Evolutionary conservation across 768 basidiomycete species (phyloP).

Genomic region (Cystobasidium onofrii): DNA sequence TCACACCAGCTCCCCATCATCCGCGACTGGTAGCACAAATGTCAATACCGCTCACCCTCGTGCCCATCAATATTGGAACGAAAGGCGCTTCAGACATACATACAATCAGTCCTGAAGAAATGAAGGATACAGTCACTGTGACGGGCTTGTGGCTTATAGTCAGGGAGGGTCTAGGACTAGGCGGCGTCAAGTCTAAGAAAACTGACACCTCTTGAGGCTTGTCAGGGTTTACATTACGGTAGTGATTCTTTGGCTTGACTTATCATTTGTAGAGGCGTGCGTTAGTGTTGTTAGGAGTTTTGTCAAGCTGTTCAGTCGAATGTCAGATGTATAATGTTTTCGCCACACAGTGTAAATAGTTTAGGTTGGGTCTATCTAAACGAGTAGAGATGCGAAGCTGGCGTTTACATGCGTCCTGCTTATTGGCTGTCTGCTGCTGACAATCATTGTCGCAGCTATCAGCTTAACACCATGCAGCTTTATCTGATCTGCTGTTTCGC

Average conservation of each 20-base stretch:
- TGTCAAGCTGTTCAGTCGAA: too few relatives aligned
- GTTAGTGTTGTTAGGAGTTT: too few relatives aligned
- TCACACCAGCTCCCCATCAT: constrained; percentile 88
- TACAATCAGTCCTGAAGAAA: constrained; percentile 24
- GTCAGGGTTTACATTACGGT: background rate
- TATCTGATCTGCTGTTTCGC: too few relatives aligned
- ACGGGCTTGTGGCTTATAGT: constrained; percentile 33
- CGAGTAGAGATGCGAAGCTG: too few relatives aligned
- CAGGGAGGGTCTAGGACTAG: constrained; percentile 16
- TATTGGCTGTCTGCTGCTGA: too few relatives aligned
- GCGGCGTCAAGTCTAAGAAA: constrained; percentile 13
- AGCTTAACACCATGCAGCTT: too few relatives aligned
- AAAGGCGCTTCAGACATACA: background rate
- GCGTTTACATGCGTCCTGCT: too few relatives aligned
- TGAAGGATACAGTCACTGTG: constrained; percentile 32
- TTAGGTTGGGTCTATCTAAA: too few relatives aligned
- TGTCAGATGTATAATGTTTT: too few relatives aligned
- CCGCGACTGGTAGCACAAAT: constrained; percentile 87
- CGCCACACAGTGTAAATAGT: too few relatives aligned
- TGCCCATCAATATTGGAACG: constrained; percentile 52
- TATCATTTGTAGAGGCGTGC: too few relatives aligned
- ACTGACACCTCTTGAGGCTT: background rate
- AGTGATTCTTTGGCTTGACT: background rate
- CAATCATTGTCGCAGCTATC: too few relatives aligned
- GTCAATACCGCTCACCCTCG: constrained; percentile 80